These are phyloP conservation scores for Corylus americana DNA, from an alignment of 306 rosid species.

Conservation along the genomic window DNA sequence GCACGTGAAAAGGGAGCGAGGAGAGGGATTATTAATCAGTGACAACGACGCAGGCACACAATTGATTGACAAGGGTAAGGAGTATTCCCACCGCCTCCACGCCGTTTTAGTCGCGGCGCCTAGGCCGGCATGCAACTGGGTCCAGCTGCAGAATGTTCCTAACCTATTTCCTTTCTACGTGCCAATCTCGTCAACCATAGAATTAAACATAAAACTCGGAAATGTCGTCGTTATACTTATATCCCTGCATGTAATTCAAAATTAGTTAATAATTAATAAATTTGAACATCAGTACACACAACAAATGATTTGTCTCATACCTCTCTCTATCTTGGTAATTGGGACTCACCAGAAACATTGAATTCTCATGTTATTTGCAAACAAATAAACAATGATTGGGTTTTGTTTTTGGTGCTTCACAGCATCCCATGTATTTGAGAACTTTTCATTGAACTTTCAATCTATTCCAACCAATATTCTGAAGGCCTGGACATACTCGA, in stretches of 20 bases:
- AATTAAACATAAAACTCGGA: conserved; percentile 86
- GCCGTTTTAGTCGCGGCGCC: too few relatives aligned
- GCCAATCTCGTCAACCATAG: conserved; percentile 74
- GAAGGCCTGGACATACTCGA: conserved; percentile 67
- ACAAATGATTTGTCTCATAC: not conserved
- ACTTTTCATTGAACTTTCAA: conserved; percentile 23
- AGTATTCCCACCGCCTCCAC: too few relatives aligned
- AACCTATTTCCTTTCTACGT: conserved; percentile 34
- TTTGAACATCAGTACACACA: not conserved
- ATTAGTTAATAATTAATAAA: not conserved
- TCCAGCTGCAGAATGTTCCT: conserved; percentile 22
- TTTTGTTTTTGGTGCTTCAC: not conserved
- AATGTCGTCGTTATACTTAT: conserved; percentile 63
- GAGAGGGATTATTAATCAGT: too few relatives aligned
- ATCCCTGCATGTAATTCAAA: conserved; percentile 63
- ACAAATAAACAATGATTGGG: not conserved
- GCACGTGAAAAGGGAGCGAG: too few relatives aligned
- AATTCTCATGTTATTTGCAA: not conserved
- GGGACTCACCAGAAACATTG: too few relatives aligned
- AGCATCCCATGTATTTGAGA: not conserved
- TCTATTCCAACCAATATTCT: conserved; percentile 66
- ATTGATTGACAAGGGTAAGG: too few relatives aligned
- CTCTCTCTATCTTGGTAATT: too few relatives aligned
- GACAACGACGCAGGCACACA: too few relatives aligned
- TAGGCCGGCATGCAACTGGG: too few relatives aligned